Evolutionary conservation across 179 eudicot genomes (phyloP).

Genomic region (Beta macrorhiza): DNA sequence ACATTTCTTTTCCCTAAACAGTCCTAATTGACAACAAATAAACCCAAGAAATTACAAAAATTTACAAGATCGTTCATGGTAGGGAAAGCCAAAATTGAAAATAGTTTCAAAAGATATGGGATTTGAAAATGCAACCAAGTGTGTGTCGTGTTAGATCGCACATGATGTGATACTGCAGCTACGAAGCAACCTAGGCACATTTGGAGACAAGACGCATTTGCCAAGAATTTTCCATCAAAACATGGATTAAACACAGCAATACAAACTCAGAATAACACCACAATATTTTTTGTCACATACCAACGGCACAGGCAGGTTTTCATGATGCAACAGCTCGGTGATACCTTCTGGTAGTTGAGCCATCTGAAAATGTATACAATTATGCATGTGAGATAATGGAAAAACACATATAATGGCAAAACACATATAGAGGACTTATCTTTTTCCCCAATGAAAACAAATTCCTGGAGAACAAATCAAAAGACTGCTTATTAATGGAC

Average conservation of each 20-base stretch:
- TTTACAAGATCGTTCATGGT: background rate
- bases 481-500: background rate
- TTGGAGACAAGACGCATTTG: background rate
- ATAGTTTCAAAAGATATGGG: background rate
- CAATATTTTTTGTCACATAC: conserved; percentile 41
- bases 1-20: background rate
- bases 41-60: background rate
- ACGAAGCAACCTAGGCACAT: too few species aligned
- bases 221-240: background rate
- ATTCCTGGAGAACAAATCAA: background rate
- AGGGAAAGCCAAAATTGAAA: background rate
- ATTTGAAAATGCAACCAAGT: background rate
- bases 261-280: conserved; percentile 6
- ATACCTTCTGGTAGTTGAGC: conserved; percentile 95
- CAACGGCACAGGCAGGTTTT: conserved; percentile 77
- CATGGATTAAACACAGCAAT: background rate
- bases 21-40: background rate
- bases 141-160: too few species aligned
- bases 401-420: background rate
- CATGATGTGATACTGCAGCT: too few species aligned
- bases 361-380: conserved; percentile 56
- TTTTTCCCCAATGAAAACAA: background rate
- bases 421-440: background rate
- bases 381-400: conserved; percentile 1
- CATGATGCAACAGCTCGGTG: conserved; percentile 85